A percentile compares a stretch with the other conserved stretches of the same genome.
These are phyloP conservation scores for Cytospora chrysosperma DNA, from an alignment of 2,329 filamentous ascomycete genomes.

Conservation along the genomic window DNA sequence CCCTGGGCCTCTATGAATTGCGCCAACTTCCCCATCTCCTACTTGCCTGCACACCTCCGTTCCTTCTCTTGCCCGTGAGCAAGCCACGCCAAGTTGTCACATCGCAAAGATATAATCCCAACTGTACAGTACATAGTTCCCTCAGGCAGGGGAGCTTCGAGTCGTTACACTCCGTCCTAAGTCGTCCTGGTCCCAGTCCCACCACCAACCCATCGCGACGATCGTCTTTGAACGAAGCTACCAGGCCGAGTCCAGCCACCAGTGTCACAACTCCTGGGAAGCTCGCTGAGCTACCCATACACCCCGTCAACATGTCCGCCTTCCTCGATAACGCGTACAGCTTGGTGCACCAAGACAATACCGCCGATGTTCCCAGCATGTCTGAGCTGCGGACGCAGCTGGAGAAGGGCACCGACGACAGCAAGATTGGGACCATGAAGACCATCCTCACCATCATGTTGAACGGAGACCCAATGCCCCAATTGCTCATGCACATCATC, in stretches of 20 bases:
- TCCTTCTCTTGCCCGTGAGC: neutral
- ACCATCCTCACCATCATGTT: constrained; percentile 95
- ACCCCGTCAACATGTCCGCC: constrained; percentile 73
- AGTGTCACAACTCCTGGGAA: constrained; percentile 16
- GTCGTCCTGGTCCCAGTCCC: neutral
- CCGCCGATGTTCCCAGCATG: constrained; percentile 84
- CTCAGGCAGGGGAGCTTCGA: constrained; percentile 13
- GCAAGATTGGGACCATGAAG: constrained; percentile 95
- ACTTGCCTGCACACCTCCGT: constrained; percentile 5
- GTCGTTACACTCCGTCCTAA: neutral
- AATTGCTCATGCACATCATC: constrained; percentile 98
- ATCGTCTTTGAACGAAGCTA: constrained; percentile 1
- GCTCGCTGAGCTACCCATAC: constrained; percentile 22
- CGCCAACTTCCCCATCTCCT: constrained; percentile 6
- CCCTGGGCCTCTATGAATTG: constrained; percentile 14
- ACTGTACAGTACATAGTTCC: neutral
- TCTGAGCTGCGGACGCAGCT: constrained; percentile 91
- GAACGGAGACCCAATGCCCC: constrained; percentile 93
- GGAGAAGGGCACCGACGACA: constrained; percentile 91
- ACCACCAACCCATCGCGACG: neutral
- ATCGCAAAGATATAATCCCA: neutral
- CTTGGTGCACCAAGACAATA: constrained; percentile 96
- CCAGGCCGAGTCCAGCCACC: neutral
- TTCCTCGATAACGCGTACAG: constrained; percentile 96
- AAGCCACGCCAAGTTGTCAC: neutral